phyloP scores from a whole-genome alignment of 495 filamentous ascomycete genomes.

The Penicillium lividum region DNA sequence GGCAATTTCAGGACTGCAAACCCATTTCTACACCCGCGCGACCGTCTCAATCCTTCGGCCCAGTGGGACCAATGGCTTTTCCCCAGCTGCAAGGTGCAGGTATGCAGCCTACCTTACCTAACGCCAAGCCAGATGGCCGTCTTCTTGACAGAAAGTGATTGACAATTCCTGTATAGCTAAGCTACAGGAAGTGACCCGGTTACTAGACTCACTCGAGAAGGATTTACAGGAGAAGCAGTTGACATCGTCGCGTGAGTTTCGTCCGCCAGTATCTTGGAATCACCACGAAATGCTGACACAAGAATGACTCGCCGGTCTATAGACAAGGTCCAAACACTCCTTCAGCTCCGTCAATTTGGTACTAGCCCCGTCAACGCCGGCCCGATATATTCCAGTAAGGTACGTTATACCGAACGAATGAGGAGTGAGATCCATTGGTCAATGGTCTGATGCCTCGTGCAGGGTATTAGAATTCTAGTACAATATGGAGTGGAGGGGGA shows the following conservation, averaged over 20 bases:
- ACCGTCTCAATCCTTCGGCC: neutral
- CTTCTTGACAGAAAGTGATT: neutral
- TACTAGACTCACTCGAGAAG: slow-evolving; percentile 58
- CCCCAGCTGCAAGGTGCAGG: slow-evolving; percentile 34
- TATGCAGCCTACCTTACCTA: slow-evolving; percentile 18
- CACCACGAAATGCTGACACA: neutral
- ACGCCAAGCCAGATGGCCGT: slow-evolving; percentile 10
- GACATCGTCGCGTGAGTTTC: slow-evolving; percentile 54
- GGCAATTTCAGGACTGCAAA: neutral
- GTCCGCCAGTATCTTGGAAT: neutral
- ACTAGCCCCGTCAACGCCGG: slow-evolving; percentile 69
- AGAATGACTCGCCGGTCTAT: neutral
- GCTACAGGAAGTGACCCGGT: slow-evolving; percentile 58
- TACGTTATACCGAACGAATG: slow-evolving; percentile 31
- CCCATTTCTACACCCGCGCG: neutral
- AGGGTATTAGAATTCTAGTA: slow-evolving; percentile 76
- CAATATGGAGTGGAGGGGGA: slow-evolving; percentile 68
- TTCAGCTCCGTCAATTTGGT: slow-evolving; percentile 77
- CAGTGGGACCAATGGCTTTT: slow-evolving; percentile 16
- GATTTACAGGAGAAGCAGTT: slow-evolving; percentile 59
- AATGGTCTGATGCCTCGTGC: slow-evolving; percentile 22
- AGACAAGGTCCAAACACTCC: slow-evolving; percentile 66
- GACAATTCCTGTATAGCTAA: slow-evolving; percentile 51
- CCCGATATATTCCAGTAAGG: slow-evolving; percentile 78
- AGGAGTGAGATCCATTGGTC: neutral